A percentile compares a stretch with the other conserved stretches of the same genome.
These are phyloP conservation scores for Aegilops sharonensis DNA, from an alignment of 176 grass and related monocot genomes.

Conservation along the genomic window DNA sequence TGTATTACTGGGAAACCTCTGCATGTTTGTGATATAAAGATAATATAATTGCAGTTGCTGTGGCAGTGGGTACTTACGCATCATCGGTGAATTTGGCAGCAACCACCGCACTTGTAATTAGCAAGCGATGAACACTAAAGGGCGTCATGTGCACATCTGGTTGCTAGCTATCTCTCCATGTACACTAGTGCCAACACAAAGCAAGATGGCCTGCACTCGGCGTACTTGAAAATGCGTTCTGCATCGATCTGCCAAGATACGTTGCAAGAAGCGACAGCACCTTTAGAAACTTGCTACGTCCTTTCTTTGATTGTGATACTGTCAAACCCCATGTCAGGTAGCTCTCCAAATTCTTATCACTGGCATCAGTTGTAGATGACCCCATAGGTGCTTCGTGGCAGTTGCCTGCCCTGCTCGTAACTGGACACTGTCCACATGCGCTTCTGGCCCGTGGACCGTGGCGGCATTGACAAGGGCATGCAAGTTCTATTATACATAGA, in stretches of 20 bases:
- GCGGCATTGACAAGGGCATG: not conserved
- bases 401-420: not conserved
- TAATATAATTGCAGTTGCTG: not conserved
- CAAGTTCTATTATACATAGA: not conserved
- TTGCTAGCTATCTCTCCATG: constrained; percentile 82
- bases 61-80: constrained; percentile 42
- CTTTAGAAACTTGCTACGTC: constrained; percentile 48
- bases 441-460: not conserved
- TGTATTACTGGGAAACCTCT: not conserved
- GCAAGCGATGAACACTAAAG: constrained; percentile 73
- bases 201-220: constrained; percentile 85
- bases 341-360: constrained; percentile 43
- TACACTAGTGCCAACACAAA: constrained; percentile 86
- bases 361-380: not conserved
- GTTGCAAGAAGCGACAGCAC: constrained; percentile 61
- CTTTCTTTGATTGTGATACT: constrained; percentile 46
- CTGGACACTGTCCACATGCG: not conserved
- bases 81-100: constrained; percentile 90
- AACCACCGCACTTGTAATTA: constrained; percentile 75
- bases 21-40: not conserved
- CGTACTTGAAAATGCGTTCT: constrained; percentile 94
- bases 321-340: constrained; percentile 66
- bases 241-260: constrained; percentile 53
- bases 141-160: constrained; percentile 58
- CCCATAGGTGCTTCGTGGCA: not conserved